Percentiles rank a stretch among this genome's conserved stretches.
phyloP scores from a whole-genome alignment of 768 basidiomycete genomes.

The Kwoniella mangroviensis region DNA sequence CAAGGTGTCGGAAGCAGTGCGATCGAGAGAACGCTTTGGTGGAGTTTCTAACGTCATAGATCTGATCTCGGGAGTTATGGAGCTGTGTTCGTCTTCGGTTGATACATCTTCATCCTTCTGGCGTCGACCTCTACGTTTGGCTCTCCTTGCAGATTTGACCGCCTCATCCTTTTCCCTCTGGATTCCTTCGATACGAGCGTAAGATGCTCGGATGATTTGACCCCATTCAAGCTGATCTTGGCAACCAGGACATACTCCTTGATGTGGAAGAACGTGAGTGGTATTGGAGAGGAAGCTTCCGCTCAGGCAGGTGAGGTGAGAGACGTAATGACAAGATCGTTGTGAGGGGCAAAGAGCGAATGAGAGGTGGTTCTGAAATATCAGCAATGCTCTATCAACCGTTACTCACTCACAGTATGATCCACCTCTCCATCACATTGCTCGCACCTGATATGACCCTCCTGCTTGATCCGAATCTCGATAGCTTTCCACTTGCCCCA shows the following conservation, averaged over 20 bases:
- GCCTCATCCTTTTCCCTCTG: slow-evolving; percentile 29
- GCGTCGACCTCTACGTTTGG: slow-evolving; percentile 1
- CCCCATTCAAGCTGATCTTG: slow-evolving; percentile 45
- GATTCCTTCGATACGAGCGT: slow-evolving; percentile 46
- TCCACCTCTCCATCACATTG: slow-evolving; percentile 1
- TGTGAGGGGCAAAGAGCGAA: slow-evolving; percentile 50
- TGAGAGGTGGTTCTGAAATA: slow-evolving; percentile 45
- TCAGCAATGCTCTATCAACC: neutral
- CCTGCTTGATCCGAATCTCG: slow-evolving; percentile 12
- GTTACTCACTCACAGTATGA: neutral
- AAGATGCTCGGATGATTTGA: slow-evolving; percentile 55
- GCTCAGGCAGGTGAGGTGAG: slow-evolving; percentile 55
- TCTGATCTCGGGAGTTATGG: neutral
- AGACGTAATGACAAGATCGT: slow-evolving; percentile 22
- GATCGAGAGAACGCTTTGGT: slow-evolving; percentile 10
- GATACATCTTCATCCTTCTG: neutral
- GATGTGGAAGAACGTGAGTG: slow-evolving; percentile 47
- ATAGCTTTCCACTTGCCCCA: slow-evolving; percentile 45
- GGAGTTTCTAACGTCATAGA: slow-evolving; percentile 12
- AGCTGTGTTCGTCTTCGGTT: slow-evolving; percentile 3
- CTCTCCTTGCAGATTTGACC: slow-evolving; percentile 18
- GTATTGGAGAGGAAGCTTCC: slow-evolving; percentile 33
- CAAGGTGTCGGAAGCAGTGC: slow-evolving; percentile 9
- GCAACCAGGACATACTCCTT: slow-evolving; percentile 55
- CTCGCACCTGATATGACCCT: slow-evolving; percentile 21